phyloP scores from a whole-genome alignment of 2,329 filamentous ascomycete species.

The Sporothrix variecibatus region DNA sequence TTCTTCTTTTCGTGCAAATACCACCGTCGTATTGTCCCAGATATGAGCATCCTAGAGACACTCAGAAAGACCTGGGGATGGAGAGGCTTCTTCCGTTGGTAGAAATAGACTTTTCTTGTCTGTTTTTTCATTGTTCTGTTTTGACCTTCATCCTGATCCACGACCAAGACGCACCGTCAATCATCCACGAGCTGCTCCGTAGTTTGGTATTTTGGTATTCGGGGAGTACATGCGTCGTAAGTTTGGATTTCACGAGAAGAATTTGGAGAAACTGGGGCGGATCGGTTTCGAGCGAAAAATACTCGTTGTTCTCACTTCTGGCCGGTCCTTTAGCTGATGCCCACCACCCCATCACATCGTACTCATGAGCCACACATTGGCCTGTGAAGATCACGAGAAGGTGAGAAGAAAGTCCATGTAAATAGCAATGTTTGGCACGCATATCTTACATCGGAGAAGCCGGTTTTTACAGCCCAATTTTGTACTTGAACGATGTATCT shows the following conservation, averaged over 20 bases:
- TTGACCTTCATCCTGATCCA: slow-evolving; percentile 5
- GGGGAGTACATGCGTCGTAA: neutral
- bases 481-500: neutral
- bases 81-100: neutral
- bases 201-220: neutral
- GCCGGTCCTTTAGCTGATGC: neutral
- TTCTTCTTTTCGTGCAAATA: neutral
- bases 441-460: slow-evolving; percentile 23
- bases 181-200: slow-evolving; percentile 16
- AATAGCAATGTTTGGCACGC: slow-evolving; percentile 25
- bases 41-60: neutral
- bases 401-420: neutral
- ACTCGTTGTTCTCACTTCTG: slow-evolving; percentile 13
- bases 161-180: slow-evolving; percentile 14
- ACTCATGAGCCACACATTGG: neutral
- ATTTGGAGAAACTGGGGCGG: neutral
- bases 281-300: slow-evolving; percentile 23
- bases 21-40: slow-evolving; percentile 19
- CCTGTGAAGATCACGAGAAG: neutral
- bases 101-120: neutral
- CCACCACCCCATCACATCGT: neutral
- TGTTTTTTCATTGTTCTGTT: slow-evolving; percentile 4
- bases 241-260: neutral
- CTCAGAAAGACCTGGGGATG: neutral
- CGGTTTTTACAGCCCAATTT: neutral